Conservation (phyloP, 441 rosid genomes). For the Jatropha multifida region DNA sequence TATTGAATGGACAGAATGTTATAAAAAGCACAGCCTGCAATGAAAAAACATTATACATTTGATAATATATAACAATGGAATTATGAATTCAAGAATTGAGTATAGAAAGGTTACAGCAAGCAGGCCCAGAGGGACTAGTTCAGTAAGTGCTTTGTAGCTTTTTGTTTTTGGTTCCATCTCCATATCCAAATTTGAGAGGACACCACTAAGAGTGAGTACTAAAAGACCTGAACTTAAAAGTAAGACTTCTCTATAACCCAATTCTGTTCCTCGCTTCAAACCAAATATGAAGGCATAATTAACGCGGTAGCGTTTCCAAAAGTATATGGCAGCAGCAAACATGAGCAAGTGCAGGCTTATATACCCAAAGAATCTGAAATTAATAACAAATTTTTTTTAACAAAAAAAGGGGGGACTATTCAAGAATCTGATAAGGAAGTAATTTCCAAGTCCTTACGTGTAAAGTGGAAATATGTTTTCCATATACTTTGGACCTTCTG, state of each 20-base stretch:
- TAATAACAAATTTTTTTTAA: background rate
- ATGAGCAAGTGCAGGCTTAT: constrained; percentile 66
- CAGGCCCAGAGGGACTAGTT: constrained; percentile 64
- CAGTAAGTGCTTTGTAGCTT: constrained; percentile 54
- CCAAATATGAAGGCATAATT: constrained; percentile 78
- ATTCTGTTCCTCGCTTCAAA: constrained; percentile 66
- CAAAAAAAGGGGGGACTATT: background rate
- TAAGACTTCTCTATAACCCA: constrained; percentile 64
- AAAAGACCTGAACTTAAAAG: constrained; percentile 56
- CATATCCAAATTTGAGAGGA: constrained; percentile 75
- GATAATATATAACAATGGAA: background rate
- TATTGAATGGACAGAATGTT: constrained; percentile 68
- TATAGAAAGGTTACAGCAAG: constrained; percentile 43
- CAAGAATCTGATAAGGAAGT: background rate
- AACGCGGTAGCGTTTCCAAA: constrained; percentile 63
- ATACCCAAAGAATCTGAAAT: constrained; percentile 63
- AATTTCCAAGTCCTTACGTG: constrained; percentile 38
- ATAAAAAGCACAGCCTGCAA: constrained; percentile 42
- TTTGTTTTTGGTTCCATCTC: constrained; percentile 68
- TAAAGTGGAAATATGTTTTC: constrained; percentile 79
- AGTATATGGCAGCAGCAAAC: constrained; percentile 56
- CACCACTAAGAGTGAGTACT: constrained; percentile 55
- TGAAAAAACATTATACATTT: background rate
- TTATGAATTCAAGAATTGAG: background rate
- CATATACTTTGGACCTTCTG: constrained; percentile 57